A percentile compares a stretch with the other conserved stretches of the same genome.
phyloP scores from a whole-genome alignment of 139 green algal species.

The Mesostigma viride region DNA sequence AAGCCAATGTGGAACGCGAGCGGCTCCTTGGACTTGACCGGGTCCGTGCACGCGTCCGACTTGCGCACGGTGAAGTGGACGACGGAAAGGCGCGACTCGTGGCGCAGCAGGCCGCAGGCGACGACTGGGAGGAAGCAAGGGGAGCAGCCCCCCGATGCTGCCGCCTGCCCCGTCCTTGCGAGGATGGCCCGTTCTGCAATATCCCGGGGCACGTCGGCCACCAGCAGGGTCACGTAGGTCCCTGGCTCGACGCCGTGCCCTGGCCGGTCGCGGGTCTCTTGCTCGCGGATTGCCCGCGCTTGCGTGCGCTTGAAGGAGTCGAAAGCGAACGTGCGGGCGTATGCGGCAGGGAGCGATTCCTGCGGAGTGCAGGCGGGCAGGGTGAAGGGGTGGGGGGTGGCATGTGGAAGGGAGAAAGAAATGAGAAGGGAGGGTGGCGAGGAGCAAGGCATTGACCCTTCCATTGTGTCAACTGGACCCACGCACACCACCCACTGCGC shows the following conservation, averaged over 20 bases:
- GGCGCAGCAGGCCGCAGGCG: conserved; percentile 68
- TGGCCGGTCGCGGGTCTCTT: conserved; percentile 9
- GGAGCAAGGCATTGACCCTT: too few species aligned
- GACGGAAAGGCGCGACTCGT: conserved; percentile 81
- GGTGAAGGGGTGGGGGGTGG: not conserved
- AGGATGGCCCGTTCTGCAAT: not conserved
- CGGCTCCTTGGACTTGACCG: conserved; percentile 60
- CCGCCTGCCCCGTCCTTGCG: not conserved
- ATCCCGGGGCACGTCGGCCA: conserved; percentile 46
- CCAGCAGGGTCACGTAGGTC: conserved; percentile 54
- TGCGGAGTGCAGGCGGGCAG: not conserved
- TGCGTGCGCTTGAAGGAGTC: conserved; percentile 69
- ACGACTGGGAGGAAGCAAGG: conserved; percentile 38
- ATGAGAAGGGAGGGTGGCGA: not conserved
- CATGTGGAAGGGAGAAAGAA: not conserved
- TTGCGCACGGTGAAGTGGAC: conserved; percentile 72
- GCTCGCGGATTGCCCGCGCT: conserved; percentile 8
- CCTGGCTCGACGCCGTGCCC: conserved; percentile 34
- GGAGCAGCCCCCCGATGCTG: not conserved
- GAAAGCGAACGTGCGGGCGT: conserved; percentile 85
- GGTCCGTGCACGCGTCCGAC: conserved; percentile 36
- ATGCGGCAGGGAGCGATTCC: conserved; percentile 75
- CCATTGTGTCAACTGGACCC: too few species aligned
- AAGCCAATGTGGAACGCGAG: conserved; percentile 67
- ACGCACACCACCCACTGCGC: too few species aligned